Conservation (phyloP, 2,329 filamentous ascomycete genomes). For the Cryphonectria parasitica region DNA sequence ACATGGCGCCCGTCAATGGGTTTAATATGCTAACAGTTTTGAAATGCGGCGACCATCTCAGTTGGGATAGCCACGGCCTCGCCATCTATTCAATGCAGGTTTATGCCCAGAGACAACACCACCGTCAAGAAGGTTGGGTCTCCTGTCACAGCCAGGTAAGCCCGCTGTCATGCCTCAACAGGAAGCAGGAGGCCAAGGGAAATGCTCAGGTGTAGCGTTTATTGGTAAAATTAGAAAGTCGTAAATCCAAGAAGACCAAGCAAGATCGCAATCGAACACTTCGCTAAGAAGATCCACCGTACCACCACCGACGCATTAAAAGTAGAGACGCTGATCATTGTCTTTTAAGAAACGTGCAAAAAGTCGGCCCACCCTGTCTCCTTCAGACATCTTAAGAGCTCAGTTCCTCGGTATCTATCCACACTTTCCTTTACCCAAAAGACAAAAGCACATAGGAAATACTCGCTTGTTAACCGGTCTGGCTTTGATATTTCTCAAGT, state of each 20-base stretch:
- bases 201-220: not conserved
- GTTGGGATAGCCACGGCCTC: no score
- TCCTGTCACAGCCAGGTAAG: not conserved
- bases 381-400: not conserved
- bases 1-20: no score
- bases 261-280: not conserved
- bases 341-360: not conserved
- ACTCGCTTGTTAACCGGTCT: conserved; percentile 1
- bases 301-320: not conserved
- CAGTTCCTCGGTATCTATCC: not conserved
- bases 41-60: no score
- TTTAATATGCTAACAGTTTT: no score
- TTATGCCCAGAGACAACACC: no score
- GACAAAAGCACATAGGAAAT: not conserved
- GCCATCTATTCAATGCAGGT: no score
- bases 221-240: conserved; percentile 5
- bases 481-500: not conserved
- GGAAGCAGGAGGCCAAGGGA: not conserved
- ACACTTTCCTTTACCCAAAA: not conserved
- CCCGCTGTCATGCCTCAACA: not conserved
- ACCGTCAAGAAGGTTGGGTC: no score
- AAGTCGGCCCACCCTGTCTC: not conserved
- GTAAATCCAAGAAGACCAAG: conserved; percentile 6
- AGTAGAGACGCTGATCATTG: not conserved
- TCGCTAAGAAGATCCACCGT: not conserved